These are phyloP conservation scores for Nicotiana tabacum DNA, from an alignment of 257 asterid species.

Conservation along the genomic window DNA sequence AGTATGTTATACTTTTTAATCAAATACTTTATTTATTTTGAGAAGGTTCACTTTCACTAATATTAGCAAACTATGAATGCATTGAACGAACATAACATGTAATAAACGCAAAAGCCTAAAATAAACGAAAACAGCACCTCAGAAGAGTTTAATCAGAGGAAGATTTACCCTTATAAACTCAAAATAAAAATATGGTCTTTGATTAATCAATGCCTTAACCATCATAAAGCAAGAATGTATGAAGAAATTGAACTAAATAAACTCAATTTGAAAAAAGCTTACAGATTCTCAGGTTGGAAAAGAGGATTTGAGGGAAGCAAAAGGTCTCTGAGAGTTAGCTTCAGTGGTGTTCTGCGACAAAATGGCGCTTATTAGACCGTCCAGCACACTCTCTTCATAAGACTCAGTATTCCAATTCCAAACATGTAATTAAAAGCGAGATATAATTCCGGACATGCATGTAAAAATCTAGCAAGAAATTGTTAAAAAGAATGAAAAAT, in stretches of 20 bases:
- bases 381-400: conserved; percentile 51
- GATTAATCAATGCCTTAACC: neutral
- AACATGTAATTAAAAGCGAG: too few species aligned
- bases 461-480: too few species aligned
- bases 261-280: neutral
- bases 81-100: neutral
- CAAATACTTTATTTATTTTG: too few species aligned
- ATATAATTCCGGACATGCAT: too few species aligned
- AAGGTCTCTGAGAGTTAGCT: conserved; percentile 70
- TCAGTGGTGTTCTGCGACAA: conserved; percentile 88
- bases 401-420: neutral
- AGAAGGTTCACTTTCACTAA: too few species aligned
- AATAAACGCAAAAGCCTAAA: neutral
- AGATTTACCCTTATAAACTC: neutral
- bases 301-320: conserved; percentile 62
- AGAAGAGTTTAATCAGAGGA: neutral
- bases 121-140: neutral
- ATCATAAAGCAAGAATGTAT: neutral
- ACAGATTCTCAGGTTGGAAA: conserved; percentile 77
- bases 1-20: too few species aligned
- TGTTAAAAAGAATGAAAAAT: too few species aligned
- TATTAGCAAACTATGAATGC: too few species aligned
- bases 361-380: conserved; percentile 63
- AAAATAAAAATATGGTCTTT: neutral
- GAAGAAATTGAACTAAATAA: neutral